A percentile compares a stretch with the other conserved stretches of the same genome.
Evolutionary conservation across 2,329 filamentous ascomycete genomes (phyloP).

Genomic region (Rutstroemia sp.): DNA sequence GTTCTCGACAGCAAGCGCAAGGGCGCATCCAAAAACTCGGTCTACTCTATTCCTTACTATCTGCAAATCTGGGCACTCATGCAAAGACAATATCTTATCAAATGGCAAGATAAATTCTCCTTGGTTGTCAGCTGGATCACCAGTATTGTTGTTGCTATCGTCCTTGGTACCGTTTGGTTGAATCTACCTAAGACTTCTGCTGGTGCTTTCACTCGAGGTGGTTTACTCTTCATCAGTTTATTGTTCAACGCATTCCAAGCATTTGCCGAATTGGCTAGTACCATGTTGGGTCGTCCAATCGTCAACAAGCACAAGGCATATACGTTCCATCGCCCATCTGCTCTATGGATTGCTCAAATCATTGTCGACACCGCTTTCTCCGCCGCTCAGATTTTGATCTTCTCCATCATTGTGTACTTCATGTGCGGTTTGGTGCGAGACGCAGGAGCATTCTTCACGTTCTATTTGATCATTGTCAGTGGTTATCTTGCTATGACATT

Average conservation of each 20-base stretch:
- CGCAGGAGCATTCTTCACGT: constrained; percentile 72
- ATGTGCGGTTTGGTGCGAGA: constrained; percentile 63
- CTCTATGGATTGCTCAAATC: constrained; percentile 78
- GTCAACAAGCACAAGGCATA: constrained; percentile 81
- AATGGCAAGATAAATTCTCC: constrained; percentile 79
- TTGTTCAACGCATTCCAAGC: constrained; percentile 86
- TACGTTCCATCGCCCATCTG: constrained; percentile 74
- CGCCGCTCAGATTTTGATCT: constrained; percentile 61
- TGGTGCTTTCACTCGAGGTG: constrained; percentile 74
- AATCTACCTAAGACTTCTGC: constrained; percentile 55
- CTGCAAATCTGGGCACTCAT: constrained; percentile 77
- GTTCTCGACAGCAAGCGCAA: constrained; percentile 74
- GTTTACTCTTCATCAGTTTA: constrained; percentile 71
- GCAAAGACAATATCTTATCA: constrained; percentile 77
- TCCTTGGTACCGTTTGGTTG: constrained; percentile 74
- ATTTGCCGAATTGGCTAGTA: constrained; percentile 67
- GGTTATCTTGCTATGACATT: constrained; percentile 68
- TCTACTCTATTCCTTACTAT: constrained; percentile 79
- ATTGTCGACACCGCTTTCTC: constrained; percentile 70
- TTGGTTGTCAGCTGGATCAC: constrained; percentile 66
- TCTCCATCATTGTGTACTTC: constrained; percentile 72
- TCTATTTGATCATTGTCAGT: constrained; percentile 62
- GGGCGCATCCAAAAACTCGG: constrained; percentile 61
- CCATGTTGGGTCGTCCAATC: constrained; percentile 69
- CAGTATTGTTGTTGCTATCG: constrained; percentile 65